Conservation (phyloP, 306 rosid species). For the Amphicarpaea edgeworthii region DNA sequence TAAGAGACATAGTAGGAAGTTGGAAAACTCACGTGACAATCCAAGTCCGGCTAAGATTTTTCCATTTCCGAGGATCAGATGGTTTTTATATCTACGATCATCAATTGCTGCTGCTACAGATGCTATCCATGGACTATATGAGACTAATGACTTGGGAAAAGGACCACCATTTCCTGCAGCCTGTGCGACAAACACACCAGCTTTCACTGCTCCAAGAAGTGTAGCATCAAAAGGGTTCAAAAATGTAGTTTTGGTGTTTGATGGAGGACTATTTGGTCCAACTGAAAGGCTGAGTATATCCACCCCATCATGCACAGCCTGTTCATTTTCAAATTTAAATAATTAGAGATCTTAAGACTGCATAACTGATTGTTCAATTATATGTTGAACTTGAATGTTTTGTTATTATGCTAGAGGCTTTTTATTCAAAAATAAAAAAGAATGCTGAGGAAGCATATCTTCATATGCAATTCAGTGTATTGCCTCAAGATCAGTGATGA, state of each 20-base stretch:
- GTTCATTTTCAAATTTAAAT: constrained; percentile 50
- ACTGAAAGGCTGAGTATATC: constrained; percentile 98
- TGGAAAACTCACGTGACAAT: constrained; percentile 87
- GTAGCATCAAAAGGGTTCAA: constrained; percentile 98
- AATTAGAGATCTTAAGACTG: constrained; percentile 39
- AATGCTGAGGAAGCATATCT: background rate
- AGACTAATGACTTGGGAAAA: constrained; percentile 92
- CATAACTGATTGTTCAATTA: constrained; percentile 37
- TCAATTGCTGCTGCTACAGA: constrained; percentile 98
- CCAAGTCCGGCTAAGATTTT: constrained; percentile 88
- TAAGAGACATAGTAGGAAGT: constrained; percentile 24
- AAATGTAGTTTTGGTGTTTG: constrained; percentile 85
- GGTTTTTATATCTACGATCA: constrained; percentile 98
- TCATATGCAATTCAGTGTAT: constrained; percentile 20
- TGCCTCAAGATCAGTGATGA: background rate
- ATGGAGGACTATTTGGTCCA: constrained; percentile 97
- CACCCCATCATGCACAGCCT: constrained; percentile 99
- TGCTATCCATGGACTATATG: constrained; percentile 98
- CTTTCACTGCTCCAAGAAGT: constrained; percentile 98
- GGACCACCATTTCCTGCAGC: constrained; percentile 99
- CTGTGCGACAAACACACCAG: constrained; percentile 98
- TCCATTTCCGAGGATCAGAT: constrained; percentile 88
- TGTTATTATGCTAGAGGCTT: constrained; percentile 6
- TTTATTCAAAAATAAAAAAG: background rate
- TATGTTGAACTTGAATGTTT: constrained; percentile 1